A percentile compares a stretch with the other conserved stretches of the same genome.
phyloP scores from a whole-genome alignment of 257 asterid genomes.

The Lantana camara region DNA sequence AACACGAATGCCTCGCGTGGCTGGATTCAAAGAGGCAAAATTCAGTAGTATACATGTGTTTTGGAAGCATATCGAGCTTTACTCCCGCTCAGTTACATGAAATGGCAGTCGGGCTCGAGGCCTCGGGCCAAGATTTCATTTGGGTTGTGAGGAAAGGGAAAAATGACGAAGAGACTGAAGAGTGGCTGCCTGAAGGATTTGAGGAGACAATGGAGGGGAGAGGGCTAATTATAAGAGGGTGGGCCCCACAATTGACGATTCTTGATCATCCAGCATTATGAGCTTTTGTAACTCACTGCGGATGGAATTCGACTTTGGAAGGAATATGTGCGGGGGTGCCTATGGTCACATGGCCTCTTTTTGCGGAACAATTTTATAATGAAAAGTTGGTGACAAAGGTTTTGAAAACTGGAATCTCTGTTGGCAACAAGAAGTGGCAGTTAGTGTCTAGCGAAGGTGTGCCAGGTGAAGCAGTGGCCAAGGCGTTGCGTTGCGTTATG shows the following conservation, averaged over 20 bases:
- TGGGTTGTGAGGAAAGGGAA: background rate
- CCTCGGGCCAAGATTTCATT: constrained; percentile 32
- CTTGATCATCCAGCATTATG: constrained; percentile 42
- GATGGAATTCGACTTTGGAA: constrained; percentile 33
- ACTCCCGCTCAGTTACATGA: constrained; percentile 44
- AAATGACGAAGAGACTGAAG: background rate
- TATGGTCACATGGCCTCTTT: constrained; percentile 57
- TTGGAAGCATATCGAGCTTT: constrained; percentile 44
- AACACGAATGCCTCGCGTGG: constrained; percentile 47
- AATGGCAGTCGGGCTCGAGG: constrained; percentile 49
- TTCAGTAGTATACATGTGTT: constrained; percentile 33
- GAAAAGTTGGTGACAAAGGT: constrained; percentile 50
- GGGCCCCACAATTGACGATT: constrained; percentile 41
- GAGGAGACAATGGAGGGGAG: background rate
- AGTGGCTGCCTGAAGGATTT: background rate
- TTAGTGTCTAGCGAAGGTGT: constrained; percentile 20
- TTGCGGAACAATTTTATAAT: constrained; percentile 51
- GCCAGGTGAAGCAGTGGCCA: constrained; percentile 32
- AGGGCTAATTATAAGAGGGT: constrained; percentile 1
- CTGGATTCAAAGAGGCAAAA: constrained; percentile 33
- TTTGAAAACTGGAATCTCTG: constrained; percentile 42
- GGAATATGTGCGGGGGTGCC: constrained; percentile 50
- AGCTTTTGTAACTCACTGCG: constrained; percentile 58
- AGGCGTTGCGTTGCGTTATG: constrained; percentile 37
- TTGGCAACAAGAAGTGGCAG: constrained; percentile 40